phyloP scores from a whole-genome alignment of 179 eudicot species.

The Corrigiola litoralis region DNA sequence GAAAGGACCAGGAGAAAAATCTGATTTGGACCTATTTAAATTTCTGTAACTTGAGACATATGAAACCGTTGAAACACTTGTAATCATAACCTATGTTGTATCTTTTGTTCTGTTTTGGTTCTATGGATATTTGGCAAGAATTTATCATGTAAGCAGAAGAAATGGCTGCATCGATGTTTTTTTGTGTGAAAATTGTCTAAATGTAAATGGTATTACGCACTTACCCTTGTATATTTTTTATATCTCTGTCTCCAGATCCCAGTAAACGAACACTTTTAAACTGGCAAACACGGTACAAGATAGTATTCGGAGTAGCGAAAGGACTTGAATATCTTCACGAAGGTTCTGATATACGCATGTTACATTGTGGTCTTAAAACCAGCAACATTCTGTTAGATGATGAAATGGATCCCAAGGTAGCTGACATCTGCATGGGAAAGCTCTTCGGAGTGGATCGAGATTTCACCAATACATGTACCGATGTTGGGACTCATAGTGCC shows the following conservation, averaged over 20 bases:
- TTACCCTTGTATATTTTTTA: background rate
- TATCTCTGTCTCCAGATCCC: background rate
- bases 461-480: background rate
- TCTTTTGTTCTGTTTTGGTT: too few relatives aligned
- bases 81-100: too few relatives aligned
- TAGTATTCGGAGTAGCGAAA: background rate
- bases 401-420: slow-evolving; percentile 6
- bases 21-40: too few relatives aligned
- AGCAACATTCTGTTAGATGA: slow-evolving; percentile 6
- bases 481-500: background rate
- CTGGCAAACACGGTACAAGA: slow-evolving; percentile 6
- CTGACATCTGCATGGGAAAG: background rate
- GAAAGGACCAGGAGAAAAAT: too few relatives aligned
- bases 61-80: too few relatives aligned
- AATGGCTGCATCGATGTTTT: too few relatives aligned
- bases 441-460: background rate
- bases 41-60: background rate
- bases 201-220: too few relatives aligned
- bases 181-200: too few relatives aligned
- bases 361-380: slow-evolving; percentile 9
- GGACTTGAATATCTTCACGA: slow-evolving; percentile 10
- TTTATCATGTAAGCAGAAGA: too few relatives aligned
- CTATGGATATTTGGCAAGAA: too few relatives aligned
- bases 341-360: background rate
- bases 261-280: background rate